Base-by-base conservation (phyloP, 2,329 filamentous ascomycete species). In the Endocalyx cinctus region DNA sequence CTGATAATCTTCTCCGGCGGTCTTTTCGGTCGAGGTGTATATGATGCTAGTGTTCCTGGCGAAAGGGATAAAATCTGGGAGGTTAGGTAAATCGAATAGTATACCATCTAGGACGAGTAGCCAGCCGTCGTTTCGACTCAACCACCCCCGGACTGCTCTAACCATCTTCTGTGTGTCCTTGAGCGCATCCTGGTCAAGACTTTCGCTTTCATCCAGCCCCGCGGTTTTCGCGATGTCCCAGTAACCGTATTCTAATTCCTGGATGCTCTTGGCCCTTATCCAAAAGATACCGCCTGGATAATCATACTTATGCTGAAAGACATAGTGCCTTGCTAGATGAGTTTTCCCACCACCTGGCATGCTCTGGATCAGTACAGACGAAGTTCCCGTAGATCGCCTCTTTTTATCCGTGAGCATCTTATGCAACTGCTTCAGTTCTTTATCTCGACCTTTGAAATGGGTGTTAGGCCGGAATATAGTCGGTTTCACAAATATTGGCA, bases 251-350 rank as follows among this genome's bases (percentile, higher is more conserved):
- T 72, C 71, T 20, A 77, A 64, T 31, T 81, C 77, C 33, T 74
- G 62, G 4, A 65, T 52, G 1, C 73, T 76, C 43, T 77, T 80
- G 7, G 78, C 76, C 30, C 78, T 70, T 12, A 84, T 69, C 82
- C 82, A 86, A 53, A 82, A 86, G 27, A 84, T 67, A 2, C 82
- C 82, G 2, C 79, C 79, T 0, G 74, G 70, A 45, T 80, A 85
- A 39, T 74, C 62, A 5, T 67, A 58, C 22, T 66, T 72, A 46
- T 83, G 72, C 5, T 64, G 55, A 46, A 78, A 82, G 18, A 82
- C 71, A 50, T 84, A 85, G 54, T 85, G 69, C 4, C 81, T 69
- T 17, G 79, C 79, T 11, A 85, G 60, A 47, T 84, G 80, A 2
- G 78, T 79, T 56, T 86, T 86, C 3, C 82, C 82, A 11, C 74